phyloP scores from a whole-genome alignment of 2,329 filamentous ascomycete genomes.

The Westerdykella aurantiaca region DNA sequence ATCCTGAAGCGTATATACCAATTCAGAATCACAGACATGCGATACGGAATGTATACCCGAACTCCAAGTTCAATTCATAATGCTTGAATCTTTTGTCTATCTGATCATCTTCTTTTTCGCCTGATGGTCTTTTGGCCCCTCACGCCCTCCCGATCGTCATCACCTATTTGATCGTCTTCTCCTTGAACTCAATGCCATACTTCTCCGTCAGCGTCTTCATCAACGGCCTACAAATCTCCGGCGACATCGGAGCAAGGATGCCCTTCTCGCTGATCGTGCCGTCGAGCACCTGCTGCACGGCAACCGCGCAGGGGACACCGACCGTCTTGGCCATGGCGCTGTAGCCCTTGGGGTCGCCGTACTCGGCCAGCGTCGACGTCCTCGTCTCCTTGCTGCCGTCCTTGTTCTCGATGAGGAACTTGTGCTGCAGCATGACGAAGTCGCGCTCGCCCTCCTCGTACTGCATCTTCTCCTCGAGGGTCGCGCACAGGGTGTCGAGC shows the following conservation, averaged over 20 bases:
- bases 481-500: slow-evolving; percentile 84
- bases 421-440: slow-evolving; percentile 72
- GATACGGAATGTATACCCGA: background rate
- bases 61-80: background rate
- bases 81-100: background rate
- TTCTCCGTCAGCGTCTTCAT: slow-evolving; percentile 74
- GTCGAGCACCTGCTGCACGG: slow-evolving; percentile 70
- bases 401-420: slow-evolving; percentile 77
- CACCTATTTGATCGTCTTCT: slow-evolving; percentile 52
- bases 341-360: slow-evolving; percentile 74
- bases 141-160: background rate
- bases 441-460: slow-evolving; percentile 79
- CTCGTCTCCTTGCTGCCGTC: slow-evolving; percentile 71
- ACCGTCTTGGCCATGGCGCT: slow-evolving; percentile 79
- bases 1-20: background rate
- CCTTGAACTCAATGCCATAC: slow-evolving; percentile 66
- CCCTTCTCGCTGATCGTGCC: slow-evolving; percentile 67
- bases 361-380: slow-evolving; percentile 76
- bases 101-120: background rate
- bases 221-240: slow-evolving; percentile 64
- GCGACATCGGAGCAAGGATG: slow-evolving; percentile 70
- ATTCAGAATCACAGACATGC: background rate
- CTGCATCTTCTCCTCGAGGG: slow-evolving; percentile 86
- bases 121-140: background rate
- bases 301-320: slow-evolving; percentile 67